A percentile compares a stretch with the other conserved stretches of the same genome.
Conservation (phyloP, 83 land plant genomes). For the Picea abies region DNA sequence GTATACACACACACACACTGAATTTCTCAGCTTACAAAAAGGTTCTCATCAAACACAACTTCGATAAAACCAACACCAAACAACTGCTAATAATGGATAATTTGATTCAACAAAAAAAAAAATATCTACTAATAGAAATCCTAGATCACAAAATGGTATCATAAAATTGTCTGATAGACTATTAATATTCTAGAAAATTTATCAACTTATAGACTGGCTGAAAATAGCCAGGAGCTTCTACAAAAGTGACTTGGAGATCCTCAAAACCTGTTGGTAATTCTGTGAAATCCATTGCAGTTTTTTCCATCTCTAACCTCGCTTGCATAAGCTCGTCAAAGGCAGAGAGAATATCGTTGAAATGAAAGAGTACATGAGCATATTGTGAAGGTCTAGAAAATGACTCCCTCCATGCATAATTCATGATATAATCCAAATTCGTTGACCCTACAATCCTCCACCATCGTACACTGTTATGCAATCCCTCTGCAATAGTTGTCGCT, state of each 20-base stretch:
- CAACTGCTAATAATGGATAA: no score
- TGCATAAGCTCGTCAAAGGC: conserved; percentile 29
- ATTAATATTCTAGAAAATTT: no score
- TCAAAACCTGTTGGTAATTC: conserved; percentile 29
- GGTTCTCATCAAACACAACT: no score
- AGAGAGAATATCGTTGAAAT: conserved; percentile 32
- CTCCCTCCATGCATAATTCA: conserved; percentile 51
- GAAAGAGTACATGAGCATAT: conserved; percentile 6
- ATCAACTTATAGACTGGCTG: conserved; percentile 42
- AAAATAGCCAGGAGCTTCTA: conserved; percentile 30
- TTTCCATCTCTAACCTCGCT: conserved; percentile 31
- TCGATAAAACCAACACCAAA: no score
- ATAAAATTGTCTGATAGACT: no score
- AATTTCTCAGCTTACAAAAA: no score
- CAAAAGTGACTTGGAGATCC: conserved; percentile 22
- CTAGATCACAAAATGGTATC: no score
- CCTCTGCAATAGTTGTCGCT: conserved; percentile 34
- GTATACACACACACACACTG: no score
- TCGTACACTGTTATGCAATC: conserved; percentile 28
- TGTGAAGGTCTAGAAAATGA: conserved; percentile 7
- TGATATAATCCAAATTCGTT: conserved; percentile 40
- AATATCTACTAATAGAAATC: no score
- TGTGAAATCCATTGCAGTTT: conserved; percentile 39
- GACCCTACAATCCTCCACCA: conserved; percentile 34
- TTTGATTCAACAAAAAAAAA: no score